Base-by-base conservation (phyloP, 495 filamentous ascomycete species). In the Penicillium lividum region DNA sequence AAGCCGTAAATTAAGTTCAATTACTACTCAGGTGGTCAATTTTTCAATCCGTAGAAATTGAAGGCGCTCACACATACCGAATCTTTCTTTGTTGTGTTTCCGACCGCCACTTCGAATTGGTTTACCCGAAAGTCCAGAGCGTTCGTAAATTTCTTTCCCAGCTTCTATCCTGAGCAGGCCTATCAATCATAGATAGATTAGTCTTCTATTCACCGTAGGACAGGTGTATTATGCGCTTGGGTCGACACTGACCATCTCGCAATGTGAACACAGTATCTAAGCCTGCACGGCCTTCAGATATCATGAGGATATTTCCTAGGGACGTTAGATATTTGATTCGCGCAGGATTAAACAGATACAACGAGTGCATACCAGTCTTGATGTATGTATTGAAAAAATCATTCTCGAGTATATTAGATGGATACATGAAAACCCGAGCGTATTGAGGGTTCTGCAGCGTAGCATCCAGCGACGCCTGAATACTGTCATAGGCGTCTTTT, bases 331-430 rank as follows among this genome's bases (percentile, higher is more conserved):
- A 36, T 25, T 29, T 18, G n/a, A 27, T 40, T 33, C 9, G 5
- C n/a, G 15, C 25, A 43, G 36, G 9, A 34, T 9, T 25, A 40
- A 11, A 16, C 30, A 1, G 34, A 33, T 29, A 10, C 1, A 22
- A 22, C 22, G 22, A 22, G 22, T 45, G 28, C 13, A 15, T 82
- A 95, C 93, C 93, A 62, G 81, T 78, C 69, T 96, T 97, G 62
- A 97, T 88, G 67, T 96, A 93, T 51, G 84, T 77, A 45, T 85
- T 90, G 70, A 96, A 93, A 63, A 98, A 98, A 0, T 88, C 86
- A 5, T 84, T 81, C 42, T 89, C 82, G 6, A 98, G 62, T 1
- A 97, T 66, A 45, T 86, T 82, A 13, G 79, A 79, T 27, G 96
- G 79, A 11, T 86, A 82, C 84, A 97, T 88, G 55, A 86, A 83